Conservation (phyloP, 208 protist species). For the Perkinsela sp. region DNA sequence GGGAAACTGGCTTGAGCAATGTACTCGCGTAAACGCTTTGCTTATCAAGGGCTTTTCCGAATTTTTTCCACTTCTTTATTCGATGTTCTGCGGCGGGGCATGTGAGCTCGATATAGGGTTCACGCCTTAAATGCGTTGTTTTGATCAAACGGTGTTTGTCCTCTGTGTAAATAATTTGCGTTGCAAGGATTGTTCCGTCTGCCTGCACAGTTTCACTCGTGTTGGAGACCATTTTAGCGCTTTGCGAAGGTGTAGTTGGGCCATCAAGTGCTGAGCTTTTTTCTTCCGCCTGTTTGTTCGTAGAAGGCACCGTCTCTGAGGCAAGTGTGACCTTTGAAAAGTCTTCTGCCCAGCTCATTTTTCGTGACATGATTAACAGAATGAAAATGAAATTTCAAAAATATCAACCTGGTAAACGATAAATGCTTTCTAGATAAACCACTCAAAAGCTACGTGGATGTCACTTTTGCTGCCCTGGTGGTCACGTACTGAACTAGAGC, state of each 20-base stretch:
- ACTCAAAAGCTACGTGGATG: too few relatives aligned
- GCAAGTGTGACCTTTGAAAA: too few relatives aligned
- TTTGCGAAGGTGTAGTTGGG: not conserved
- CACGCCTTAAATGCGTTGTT: not conserved
- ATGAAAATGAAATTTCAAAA: too few relatives aligned
- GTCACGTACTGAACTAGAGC: too few relatives aligned
- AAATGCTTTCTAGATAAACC: too few relatives aligned
- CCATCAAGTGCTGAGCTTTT: too few relatives aligned
- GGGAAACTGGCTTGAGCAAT: not conserved
- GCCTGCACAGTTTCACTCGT: not conserved
- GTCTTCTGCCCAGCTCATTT: too few relatives aligned
- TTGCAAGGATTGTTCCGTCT: not conserved
- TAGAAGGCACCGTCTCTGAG: too few relatives aligned
- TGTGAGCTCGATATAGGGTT: not conserved
- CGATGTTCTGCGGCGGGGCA: not conserved
- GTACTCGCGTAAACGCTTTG: not conserved
- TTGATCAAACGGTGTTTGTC: not conserved
- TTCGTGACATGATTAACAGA: too few relatives aligned
- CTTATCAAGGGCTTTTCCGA: not conserved
- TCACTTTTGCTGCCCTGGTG: too few relatives aligned
- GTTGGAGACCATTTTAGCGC: not conserved
- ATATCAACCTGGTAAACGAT: too few relatives aligned
- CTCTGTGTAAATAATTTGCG: not conserved
- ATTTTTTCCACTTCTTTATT: not conserved
- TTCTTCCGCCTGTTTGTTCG: too few relatives aligned